These are phyloP conservation scores for Aspergillus awamori DNA, from an alignment of 2,329 filamentous ascomycete genomes.

Conservation along the genomic window DNA sequence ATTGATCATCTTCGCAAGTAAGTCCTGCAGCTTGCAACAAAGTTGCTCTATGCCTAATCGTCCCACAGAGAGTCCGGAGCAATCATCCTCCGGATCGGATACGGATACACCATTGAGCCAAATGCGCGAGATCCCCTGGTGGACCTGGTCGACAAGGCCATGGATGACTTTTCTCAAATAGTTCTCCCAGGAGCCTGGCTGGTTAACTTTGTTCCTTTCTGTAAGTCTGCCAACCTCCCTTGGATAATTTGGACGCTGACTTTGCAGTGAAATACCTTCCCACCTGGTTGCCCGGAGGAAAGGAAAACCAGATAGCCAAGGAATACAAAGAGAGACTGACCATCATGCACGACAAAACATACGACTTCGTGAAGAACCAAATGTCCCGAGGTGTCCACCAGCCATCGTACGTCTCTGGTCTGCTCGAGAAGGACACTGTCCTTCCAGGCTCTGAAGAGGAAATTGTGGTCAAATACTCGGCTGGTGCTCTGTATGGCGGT, in stretches of 20 bases:
- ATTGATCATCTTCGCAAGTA: conserved; percentile 46
- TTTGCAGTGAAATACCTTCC: not conserved
- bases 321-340: not conserved
- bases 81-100: conserved; percentile 47
- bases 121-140: conserved; percentile 39
- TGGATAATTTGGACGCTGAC: not conserved
- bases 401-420: conserved; percentile 46
- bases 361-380: conserved; percentile 47
- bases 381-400: conserved; percentile 36
- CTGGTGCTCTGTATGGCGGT: conserved; percentile 5
- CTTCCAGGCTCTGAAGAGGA: not conserved
- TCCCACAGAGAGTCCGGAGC: conserved; percentile 37
- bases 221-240: not conserved
- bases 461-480: conserved; percentile 10
- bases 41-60: conserved; percentile 2
- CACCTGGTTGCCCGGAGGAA: not conserved
- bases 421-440: conserved; percentile 24
- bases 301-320: not conserved
- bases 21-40: not conserved
- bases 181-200: not conserved
- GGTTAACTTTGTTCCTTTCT: not conserved
- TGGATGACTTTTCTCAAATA: not conserved
- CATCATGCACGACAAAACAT: conserved; percentile 42
- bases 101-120: conserved; percentile 35
- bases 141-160: conserved; percentile 41